A percentile compares a stretch with the other conserved stretches of the same genome.
phyloP scores from a whole-genome alignment of 805 yeast genomes.

The Starmera dryadoides region DNA sequence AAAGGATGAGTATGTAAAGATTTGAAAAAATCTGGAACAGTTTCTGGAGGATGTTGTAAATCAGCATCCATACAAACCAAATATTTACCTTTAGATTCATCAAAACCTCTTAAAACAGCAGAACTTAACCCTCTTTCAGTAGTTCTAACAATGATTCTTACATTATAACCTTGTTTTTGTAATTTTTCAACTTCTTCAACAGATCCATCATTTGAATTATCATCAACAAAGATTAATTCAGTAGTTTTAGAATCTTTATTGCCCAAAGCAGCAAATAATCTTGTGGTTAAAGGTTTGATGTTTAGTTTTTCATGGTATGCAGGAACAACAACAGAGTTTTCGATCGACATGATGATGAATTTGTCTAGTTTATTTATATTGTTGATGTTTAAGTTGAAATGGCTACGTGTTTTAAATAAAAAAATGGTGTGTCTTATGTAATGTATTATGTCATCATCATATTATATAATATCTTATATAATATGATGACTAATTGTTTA shows the following conservation, averaged over 20 bases:
- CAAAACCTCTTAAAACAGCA: slow-evolving; percentile 41
- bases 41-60: slow-evolving; percentile 46
- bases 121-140: slow-evolving; percentile 43
- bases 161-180: slow-evolving; percentile 38
- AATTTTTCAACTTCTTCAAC: slow-evolving; percentile 42
- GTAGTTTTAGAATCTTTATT: slow-evolving; percentile 31
- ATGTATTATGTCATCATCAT: no score
- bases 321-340: slow-evolving; percentile 38
- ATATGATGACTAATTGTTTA: no score
- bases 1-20: slow-evolving; percentile 34
- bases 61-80: slow-evolving; percentile 48
- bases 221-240: slow-evolving; percentile 44
- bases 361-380: no score
- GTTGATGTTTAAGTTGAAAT: not conserved
- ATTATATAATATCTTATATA: no score
- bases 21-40: slow-evolving; percentile 37
- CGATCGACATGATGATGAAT: slow-evolving; percentile 22
- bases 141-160: slow-evolving; percentile 41
- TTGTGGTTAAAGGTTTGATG: slow-evolving; percentile 40
- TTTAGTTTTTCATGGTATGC: slow-evolving; percentile 44
- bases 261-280: slow-evolving; percentile 42
- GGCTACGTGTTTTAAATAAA: not conserved
- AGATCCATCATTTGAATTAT: slow-evolving; percentile 44
- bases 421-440: not conserved
- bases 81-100: slow-evolving; percentile 39